These are phyloP conservation scores for Fusarium proliferatum DNA, from an alignment of 2,329 filamentous ascomycete genomes.

Conservation along the genomic window DNA sequence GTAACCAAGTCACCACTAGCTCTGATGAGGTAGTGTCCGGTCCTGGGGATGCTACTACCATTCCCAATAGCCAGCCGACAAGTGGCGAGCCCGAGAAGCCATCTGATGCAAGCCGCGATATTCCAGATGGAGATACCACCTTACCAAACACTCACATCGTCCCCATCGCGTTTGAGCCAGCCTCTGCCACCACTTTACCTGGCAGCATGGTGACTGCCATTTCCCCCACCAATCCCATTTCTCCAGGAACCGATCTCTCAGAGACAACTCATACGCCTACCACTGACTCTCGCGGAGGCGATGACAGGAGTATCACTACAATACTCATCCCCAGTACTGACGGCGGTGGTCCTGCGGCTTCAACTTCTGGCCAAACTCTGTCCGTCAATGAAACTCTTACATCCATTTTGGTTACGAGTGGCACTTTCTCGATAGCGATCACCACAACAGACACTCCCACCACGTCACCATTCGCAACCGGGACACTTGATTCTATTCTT, in stretches of 20 bases:
- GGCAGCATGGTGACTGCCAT: neutral
- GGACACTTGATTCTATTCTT: accelerated
- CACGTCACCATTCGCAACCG: accelerated
- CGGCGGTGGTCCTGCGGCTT: accelerated
- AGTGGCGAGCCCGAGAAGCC: accelerated
- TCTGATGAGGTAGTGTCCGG: neutral
- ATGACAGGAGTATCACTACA: neutral
- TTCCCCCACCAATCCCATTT: accelerated
- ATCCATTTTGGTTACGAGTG: accelerated
- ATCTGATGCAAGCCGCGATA: too few relatives aligned
- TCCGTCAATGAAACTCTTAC: neutral
- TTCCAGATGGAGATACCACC: too few relatives aligned
- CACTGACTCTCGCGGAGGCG: neutral
- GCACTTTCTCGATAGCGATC: accelerated
- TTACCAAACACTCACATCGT: too few relatives aligned
- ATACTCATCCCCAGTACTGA: accelerated
- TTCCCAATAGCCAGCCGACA: accelerated
- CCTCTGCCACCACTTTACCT: too few relatives aligned
- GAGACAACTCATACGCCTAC: accelerated
- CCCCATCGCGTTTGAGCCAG: too few relatives aligned
- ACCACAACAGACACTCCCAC: accelerated
- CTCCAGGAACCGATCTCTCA: neutral
- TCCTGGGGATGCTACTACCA: accelerated
- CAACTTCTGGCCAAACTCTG: accelerated
- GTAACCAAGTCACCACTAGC: neutral